Evolutionary conservation across 305 asterid genomes (phyloP).

Genomic region (Fraxinus platypoda): DNA sequence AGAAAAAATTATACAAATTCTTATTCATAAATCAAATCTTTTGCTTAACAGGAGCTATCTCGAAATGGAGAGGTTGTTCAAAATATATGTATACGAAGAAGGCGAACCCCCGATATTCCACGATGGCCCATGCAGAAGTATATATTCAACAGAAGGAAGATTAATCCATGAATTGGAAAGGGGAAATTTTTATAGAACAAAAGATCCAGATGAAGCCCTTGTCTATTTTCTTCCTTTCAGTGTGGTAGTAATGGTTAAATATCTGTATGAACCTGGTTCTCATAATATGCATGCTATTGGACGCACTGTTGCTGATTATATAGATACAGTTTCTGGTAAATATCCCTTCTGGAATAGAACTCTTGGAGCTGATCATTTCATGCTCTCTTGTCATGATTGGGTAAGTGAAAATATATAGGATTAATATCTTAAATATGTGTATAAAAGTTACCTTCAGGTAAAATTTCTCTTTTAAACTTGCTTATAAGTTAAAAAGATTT

Average conservation of each 20-base stretch:
- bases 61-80: slow-evolving; percentile 73
- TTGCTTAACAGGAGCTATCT: slow-evolving; percentile 49
- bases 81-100: slow-evolving; percentile 70
- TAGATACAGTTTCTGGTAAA: slow-evolving; percentile 44
- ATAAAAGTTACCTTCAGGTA: background rate
- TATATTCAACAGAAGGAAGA: slow-evolving; percentile 80
- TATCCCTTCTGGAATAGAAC: slow-evolving; percentile 72
- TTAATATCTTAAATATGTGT: background rate
- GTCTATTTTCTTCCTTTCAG: slow-evolving; percentile 79
- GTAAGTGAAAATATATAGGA: slow-evolving; percentile 31
- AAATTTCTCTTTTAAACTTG: background rate
- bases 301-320: slow-evolving; percentile 54
- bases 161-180: slow-evolving; percentile 70
- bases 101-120: slow-evolving; percentile 80
- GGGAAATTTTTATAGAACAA: slow-evolving; percentile 50
- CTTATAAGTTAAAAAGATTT: background rate
- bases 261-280: slow-evolving; percentile 47
- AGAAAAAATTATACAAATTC: background rate
- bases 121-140: slow-evolving; percentile 69
- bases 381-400: slow-evolving; percentile 93
- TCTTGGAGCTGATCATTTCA: slow-evolving; percentile 74
- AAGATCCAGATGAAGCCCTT: slow-evolving; percentile 61
- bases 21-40: background rate
- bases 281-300: slow-evolving; percentile 47
- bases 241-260: slow-evolving; percentile 62